Conservation (phyloP, 441 rosid genomes). For the Biscutella laevigata region DNA sequence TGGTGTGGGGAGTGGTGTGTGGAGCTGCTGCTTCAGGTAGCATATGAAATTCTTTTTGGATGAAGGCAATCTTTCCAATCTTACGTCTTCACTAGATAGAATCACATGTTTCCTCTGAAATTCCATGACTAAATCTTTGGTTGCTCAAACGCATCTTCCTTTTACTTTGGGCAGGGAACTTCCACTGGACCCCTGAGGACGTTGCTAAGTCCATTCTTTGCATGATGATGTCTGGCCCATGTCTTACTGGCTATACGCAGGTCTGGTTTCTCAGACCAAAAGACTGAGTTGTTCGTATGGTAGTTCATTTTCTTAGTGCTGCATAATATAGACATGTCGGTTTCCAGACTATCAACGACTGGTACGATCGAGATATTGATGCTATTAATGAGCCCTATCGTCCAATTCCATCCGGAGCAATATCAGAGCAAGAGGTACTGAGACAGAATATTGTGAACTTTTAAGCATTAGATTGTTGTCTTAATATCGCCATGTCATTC, state of each 20-base stretch:
- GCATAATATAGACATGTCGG: slow-evolving; percentile 5
- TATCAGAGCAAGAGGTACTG: slow-evolving; percentile 74
- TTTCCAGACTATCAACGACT: slow-evolving; percentile 77
- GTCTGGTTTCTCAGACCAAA: slow-evolving; percentile 27
- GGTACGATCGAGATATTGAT: slow-evolving; percentile 93
- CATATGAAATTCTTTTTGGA: neutral
- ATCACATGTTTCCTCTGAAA: neutral
- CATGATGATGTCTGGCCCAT: slow-evolving; percentile 95
- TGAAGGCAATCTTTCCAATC: too few species aligned
- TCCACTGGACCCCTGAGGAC: slow-evolving; percentile 87
- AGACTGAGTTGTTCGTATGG: neutral
- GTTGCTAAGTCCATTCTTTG: slow-evolving; percentile 84
- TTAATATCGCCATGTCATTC: neutral
- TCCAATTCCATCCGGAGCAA: slow-evolving; percentile 92
- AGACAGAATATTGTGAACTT: neutral
- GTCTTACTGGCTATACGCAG: slow-evolving; percentile 94
- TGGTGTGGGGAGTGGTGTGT: slow-evolving; percentile 92
- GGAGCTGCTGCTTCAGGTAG: slow-evolving; percentile 99
- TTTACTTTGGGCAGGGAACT: slow-evolving; percentile 53
- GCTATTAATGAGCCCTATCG: slow-evolving; percentile 97
- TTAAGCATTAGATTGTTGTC: too few species aligned
- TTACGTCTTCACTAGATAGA: neutral
- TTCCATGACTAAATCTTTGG: neutral
- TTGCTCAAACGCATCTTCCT: neutral
- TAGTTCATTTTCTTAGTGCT: slow-evolving; percentile 16